These are phyloP conservation scores for Cucurbita argyrosperma DNA, from an alignment of 306 rosid genomes.

Conservation along the genomic window DNA sequence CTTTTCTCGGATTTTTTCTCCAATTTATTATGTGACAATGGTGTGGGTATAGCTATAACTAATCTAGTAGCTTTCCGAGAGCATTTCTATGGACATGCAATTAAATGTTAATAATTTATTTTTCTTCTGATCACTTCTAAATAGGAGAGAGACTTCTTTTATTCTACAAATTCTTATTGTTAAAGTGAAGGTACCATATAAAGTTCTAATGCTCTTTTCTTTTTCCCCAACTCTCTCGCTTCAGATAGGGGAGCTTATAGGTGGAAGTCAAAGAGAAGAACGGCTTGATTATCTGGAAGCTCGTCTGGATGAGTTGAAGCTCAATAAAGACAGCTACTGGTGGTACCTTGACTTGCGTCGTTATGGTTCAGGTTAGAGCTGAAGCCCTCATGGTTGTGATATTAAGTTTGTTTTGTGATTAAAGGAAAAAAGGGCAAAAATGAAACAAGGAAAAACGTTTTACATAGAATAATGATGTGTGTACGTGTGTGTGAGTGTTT, in stretches of 20 bases:
- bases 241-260: conserved; percentile 94
- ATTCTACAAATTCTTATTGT: background rate
- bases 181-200: background rate
- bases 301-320: conserved; percentile 71
- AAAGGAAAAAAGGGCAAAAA: background rate
- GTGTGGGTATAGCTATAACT: background rate
- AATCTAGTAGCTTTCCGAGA: background rate
- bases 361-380: conserved; percentile 71
- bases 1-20: background rate
- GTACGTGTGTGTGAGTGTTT: too few species aligned
- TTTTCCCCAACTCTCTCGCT: background rate
- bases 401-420: background rate
- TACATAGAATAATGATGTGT: background rate
- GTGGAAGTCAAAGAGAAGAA: conserved; percentile 99
- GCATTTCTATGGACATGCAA: background rate
- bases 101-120: background rate
- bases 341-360: conserved; percentile 99
- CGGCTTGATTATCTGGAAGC: conserved; percentile 68
- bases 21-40: background rate
- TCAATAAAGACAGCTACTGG: conserved; percentile 74
- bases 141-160: background rate
- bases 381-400: background rate
- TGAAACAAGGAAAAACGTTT: background rate
- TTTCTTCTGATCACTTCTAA: background rate
- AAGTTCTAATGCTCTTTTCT: background rate